A percentile compares a stretch with the other conserved stretches of the same genome.
phyloP scores from a whole-genome alignment of 164 flowering plant species.

The Cinnamomum chago region DNA sequence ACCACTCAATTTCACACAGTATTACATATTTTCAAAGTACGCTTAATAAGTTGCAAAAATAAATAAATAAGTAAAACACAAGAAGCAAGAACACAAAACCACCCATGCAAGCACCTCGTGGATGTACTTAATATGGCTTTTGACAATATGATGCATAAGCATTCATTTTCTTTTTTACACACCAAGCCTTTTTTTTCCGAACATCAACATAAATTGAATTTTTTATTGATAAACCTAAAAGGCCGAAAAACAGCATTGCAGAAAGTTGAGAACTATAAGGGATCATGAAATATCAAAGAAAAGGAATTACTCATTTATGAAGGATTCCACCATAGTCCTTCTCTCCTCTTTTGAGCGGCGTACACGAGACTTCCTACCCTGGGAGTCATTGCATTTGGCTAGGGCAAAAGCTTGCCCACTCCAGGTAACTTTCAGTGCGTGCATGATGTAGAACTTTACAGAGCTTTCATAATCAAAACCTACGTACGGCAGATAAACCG shows the following conservation, averaged over 20 bases:
- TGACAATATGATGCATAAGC: not conserved
- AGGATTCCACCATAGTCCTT: constrained; percentile 73
- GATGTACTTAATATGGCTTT: not conserved
- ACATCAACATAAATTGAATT: too few relatives aligned
- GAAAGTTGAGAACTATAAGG: not conserved
- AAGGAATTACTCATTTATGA: constrained; percentile 36
- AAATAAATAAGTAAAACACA: too few relatives aligned
- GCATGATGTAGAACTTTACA: constrained; percentile 37
- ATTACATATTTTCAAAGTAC: too few relatives aligned
- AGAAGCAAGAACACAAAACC: not conserved
- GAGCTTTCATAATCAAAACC: constrained; percentile 1
- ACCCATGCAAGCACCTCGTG: not conserved
- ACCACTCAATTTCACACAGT: not conserved
- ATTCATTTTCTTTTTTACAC: not conserved
- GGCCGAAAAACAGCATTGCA: not conserved
- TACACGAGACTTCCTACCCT: constrained; percentile 63
- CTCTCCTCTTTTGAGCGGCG: constrained; percentile 87
- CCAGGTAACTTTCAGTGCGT: constrained; percentile 64
- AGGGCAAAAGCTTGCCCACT: constrained; percentile 76
- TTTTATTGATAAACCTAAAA: too few relatives aligned
- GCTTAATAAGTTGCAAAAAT: too few relatives aligned
- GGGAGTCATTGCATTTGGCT: constrained; percentile 57
- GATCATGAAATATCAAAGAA: not conserved
- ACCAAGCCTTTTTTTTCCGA: too few relatives aligned
- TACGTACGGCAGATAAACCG: not conserved